phyloP scores from a whole-genome alignment of 2,329 filamentous ascomycete species.

The Beauveria sp. region DNA sequence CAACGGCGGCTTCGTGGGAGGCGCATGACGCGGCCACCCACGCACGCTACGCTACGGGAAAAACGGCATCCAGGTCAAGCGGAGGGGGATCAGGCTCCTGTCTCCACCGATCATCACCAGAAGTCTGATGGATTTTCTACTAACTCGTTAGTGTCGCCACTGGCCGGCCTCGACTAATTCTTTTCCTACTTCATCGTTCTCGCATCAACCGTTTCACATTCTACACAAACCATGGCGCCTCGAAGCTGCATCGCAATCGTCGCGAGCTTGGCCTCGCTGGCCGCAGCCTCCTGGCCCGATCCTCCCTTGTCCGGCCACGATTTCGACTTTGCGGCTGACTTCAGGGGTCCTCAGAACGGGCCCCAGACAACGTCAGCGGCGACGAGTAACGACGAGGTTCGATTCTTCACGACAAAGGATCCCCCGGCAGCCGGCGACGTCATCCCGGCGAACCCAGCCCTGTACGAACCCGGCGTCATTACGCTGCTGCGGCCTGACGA shows the following conservation, averaged over 20 bases:
- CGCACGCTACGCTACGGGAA: neutral
- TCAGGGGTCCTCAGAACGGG: neutral
- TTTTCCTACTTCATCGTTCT: neutral
- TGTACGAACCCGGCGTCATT: neutral
- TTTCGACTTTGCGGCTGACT: conserved; percentile 1
- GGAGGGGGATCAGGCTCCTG: neutral
- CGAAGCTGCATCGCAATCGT: neutral
- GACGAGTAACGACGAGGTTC: neutral
- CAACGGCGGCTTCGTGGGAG: neutral
- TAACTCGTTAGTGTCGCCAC: neutral
- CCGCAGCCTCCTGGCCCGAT: neutral
- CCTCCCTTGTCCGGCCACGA: conserved; percentile 1
- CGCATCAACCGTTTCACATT: neutral
- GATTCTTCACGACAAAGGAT: neutral
- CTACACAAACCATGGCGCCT: neutral
- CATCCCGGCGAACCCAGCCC: neutral
- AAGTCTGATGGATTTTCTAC: neutral
- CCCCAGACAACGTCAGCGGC: neutral
- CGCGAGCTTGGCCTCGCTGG: neutral
- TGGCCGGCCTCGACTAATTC: neutral
- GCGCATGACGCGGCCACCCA: conserved; percentile 5
- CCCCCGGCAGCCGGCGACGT: neutral
- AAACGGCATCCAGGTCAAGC: neutral
- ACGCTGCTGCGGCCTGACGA: neutral
- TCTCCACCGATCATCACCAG: conserved; percentile 6